A percentile compares a stretch with the other conserved stretches of the same genome.
These are phyloP conservation scores for Trametes versicolor DNA, from an alignment of 1,284 basidiomycete genomes.

Conservation along the genomic window DNA sequence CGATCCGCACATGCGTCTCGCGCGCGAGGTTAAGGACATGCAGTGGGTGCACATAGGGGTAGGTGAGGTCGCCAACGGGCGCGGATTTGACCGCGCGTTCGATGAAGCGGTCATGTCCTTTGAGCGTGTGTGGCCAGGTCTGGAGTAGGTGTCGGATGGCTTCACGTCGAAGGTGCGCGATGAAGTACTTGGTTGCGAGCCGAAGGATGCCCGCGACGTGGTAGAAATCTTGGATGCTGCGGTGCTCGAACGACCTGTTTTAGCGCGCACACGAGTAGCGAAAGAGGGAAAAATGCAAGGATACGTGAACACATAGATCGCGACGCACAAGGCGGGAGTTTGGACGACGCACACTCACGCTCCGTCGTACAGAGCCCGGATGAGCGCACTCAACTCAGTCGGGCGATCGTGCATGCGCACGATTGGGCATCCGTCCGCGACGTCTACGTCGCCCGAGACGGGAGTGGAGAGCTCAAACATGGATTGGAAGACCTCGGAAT, in stretches of 20 bases:
- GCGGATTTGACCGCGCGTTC: conserved; percentile 56
- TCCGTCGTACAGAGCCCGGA: conserved; percentile 67
- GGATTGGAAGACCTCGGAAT: conserved; percentile 67
- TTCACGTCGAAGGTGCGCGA: conserved; percentile 56
- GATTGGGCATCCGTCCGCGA: conserved; percentile 57
- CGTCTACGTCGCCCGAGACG: conserved; percentile 42
- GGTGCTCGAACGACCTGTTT: conserved; percentile 49
- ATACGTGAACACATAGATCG: conserved; percentile 11
- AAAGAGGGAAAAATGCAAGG: background rate
- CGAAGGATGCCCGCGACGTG: conserved; percentile 63
- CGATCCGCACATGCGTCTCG: conserved; percentile 57
- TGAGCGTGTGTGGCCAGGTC: conserved; percentile 63
- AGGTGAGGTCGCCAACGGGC: conserved; percentile 54
- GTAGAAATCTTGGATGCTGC: conserved; percentile 60
- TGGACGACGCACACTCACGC: conserved; percentile 52
- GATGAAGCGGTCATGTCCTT: conserved; percentile 66
- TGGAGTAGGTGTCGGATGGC: conserved; percentile 59
- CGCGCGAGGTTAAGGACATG: conserved; percentile 67
- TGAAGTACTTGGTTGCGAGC: conserved; percentile 67
- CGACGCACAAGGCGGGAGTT: conserved; percentile 7
- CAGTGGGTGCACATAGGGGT: conserved; percentile 68
- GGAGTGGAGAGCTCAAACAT: conserved; percentile 66
- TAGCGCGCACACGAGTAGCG: background rate
- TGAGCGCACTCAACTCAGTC: conserved; percentile 60
- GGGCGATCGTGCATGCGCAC: conserved; percentile 64